Base-by-base conservation (phyloP, 768 basidiomycete species). In the Candolleomyces eurysporus region DNA sequence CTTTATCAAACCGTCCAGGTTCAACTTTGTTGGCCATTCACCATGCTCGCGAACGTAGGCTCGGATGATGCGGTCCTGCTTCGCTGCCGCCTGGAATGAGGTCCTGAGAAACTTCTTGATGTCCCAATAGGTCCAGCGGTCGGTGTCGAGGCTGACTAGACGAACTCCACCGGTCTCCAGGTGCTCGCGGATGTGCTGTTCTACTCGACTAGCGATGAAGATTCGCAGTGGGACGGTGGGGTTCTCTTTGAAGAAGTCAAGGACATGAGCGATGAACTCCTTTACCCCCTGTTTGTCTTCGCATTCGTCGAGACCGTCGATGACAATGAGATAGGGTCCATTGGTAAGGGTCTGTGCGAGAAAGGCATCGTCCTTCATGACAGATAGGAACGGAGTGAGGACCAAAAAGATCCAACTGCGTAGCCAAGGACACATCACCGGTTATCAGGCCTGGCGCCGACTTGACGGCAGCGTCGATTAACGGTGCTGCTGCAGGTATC, bases 271-370 rank as follows among this genome's bases (percentile, higher is more conserved):
- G 46, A 48, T 22, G 21, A 48, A n/a, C 7, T 22, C 46, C n/a
- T 17, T 7, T 14, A 48, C 46, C 7, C 21, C 46, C 14, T 51
- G 19, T 4, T 8, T 32, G 11, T 51, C 58, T 14, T 51, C 40
- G 21, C 48, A 40, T 17, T 59, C 58, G 13, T 59, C 58, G 13
- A 59, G 49, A 0, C 58, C 58, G 30, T 59, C 58, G 40, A 59
- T 52, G 14, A 52, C 42, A 22, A 52, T 52, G 10, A 52, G 7
- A 10, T 17, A 31, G 17, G 43, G 51, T 4, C 49, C 36, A 4
- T 43, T 13, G 13, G 45, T 9, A 4, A 32, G 13, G 39, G 4
- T 9, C 39, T 9, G 13, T 17, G 17, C n/a, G 4, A n/a, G 10
- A 36, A 26, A 26, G 2, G 36, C 36, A 17, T 7, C 9, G 43